These are phyloP conservation scores for Phytopythium boreale DNA, from an alignment of 352 stramenopile species.

Conservation along the genomic window DNA sequence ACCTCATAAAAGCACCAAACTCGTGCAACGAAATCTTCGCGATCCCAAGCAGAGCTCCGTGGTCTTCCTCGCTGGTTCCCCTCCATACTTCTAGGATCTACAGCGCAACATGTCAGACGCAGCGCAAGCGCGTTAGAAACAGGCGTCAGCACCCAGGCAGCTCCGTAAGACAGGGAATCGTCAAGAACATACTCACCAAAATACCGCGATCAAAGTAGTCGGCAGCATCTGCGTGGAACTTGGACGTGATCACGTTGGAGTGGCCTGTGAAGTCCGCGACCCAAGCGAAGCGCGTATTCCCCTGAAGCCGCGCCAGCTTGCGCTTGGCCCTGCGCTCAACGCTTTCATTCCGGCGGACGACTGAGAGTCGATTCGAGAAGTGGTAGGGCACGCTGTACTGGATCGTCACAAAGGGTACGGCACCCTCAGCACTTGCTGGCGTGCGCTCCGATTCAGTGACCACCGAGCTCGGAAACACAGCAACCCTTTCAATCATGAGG, in stretches of 20 bases:
- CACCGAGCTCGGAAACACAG: background rate
- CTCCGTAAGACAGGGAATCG: no score
- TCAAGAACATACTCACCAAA: constrained; percentile 28
- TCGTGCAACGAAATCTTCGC: constrained; percentile 25
- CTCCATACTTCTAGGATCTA: constrained; percentile 48
- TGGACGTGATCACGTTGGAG: constrained; percentile 28
- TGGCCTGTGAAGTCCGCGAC: constrained; percentile 17
- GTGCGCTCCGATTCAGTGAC: background rate
- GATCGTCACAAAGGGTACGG: constrained; percentile 11
- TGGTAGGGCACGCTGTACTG: constrained; percentile 23
- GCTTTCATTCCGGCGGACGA: background rate
- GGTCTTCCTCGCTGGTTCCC: constrained; percentile 5
- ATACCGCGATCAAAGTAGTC: constrained; percentile 19
- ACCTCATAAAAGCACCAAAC: constrained; percentile 28
- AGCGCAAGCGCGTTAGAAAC: background rate
- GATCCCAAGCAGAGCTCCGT: constrained; percentile 30
- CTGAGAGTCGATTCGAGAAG: constrained; percentile 13
- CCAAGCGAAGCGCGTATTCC: background rate
- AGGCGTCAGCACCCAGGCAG: background rate
- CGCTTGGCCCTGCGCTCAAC: constrained; percentile 25
- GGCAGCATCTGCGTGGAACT: constrained; percentile 14
- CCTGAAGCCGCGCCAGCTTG: constrained; percentile 18
- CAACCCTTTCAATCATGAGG: constrained; percentile 18
- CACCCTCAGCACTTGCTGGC: background rate
- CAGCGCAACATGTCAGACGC: background rate